Percentiles rank a stretch among this genome's conserved stretches.
Conservation (phyloP, 352 stramenopile species). For the Globisporangium cederbergense region DNA sequence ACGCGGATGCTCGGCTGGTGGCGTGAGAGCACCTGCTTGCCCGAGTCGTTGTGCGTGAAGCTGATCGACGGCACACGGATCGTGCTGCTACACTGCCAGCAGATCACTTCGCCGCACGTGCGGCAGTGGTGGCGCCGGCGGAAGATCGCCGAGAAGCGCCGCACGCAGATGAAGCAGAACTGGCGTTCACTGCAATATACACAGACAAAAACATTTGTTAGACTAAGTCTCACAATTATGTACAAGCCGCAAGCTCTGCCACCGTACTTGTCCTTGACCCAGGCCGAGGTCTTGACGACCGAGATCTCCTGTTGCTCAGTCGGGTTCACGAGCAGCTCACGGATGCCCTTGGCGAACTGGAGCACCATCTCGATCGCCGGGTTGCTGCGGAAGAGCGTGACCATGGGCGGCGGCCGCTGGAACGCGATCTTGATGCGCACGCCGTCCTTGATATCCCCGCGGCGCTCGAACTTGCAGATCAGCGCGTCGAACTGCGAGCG, state of each 20-base stretch:
- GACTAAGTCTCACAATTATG: not conserved
- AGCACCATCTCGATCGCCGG: conserved; percentile 81
- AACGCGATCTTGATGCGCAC: conserved; percentile 85
- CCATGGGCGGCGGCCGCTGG: conserved; percentile 75
- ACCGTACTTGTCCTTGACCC: conserved; percentile 81
- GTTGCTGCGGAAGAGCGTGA: conserved; percentile 81
- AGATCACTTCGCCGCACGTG: conserved; percentile 86
- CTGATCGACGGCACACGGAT: conserved; percentile 83
- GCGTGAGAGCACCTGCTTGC: conserved; percentile 71
- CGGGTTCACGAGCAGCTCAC: conserved; percentile 74
- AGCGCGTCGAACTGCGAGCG: conserved; percentile 81
- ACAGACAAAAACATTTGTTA: conserved; percentile 12
- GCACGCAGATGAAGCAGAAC: conserved; percentile 79
- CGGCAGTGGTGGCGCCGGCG: conserved; percentile 85
- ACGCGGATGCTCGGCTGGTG: conserved; percentile 83
- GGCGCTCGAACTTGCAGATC: conserved; percentile 84
- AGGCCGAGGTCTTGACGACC: conserved; percentile 76
- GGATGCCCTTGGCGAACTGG: conserved; percentile 73
- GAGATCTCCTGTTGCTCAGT: conserved; percentile 78
- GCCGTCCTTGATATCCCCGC: conserved; percentile 66
- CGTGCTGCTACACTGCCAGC: conserved; percentile 83
- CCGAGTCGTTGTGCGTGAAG: conserved; percentile 80
- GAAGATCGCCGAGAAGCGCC: conserved; percentile 81
- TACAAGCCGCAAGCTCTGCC: not conserved
- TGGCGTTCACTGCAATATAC: conserved; percentile 51